Conservation (phyloP, 371 early-diverging fungal species). For the Massospora cicadina region DNA sequence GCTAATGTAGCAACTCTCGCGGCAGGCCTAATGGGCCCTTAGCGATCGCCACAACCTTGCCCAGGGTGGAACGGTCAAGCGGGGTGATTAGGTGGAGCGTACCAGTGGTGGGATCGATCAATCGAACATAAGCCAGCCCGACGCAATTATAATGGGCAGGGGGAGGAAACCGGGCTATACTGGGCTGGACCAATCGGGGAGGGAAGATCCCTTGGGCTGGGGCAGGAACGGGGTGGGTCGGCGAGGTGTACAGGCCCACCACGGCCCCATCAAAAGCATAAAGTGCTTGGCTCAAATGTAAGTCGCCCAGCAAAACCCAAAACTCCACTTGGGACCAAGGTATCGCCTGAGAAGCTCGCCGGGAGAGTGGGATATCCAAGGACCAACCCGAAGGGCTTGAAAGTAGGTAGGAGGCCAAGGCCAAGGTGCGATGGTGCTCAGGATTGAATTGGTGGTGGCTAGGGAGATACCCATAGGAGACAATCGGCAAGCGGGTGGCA, state of each 20-base stretch:
- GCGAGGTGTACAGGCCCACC: constrained; percentile 28
- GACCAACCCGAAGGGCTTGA: neutral
- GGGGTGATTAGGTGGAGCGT: constrained; percentile 46
- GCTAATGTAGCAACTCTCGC: neutral
- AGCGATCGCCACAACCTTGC: neutral
- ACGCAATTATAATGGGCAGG: constrained; percentile 33
- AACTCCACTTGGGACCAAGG: constrained; percentile 42
- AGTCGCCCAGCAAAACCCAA: constrained; percentile 30
- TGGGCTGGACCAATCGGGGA: constrained; percentile 18
- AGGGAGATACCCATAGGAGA: constrained; percentile 6
- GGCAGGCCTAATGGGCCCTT: neutral
- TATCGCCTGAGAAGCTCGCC: constrained; percentile 33
- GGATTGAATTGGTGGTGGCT: constrained; percentile 15
- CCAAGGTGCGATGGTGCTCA: constrained; percentile 26
- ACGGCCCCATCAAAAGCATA: constrained; percentile 54
- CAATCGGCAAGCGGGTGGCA: neutral
- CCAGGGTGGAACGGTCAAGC: constrained; percentile 17
- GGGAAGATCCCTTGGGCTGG: neutral
- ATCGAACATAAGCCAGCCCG: constrained; percentile 54
- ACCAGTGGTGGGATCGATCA: constrained; percentile 38
- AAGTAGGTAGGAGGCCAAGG: constrained; percentile 21
- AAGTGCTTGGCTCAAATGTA: constrained; percentile 45
- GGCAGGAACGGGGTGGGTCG: neutral
- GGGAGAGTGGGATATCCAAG: constrained; percentile 20
- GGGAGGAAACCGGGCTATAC: constrained; percentile 24